phyloP scores from a whole-genome alignment of 345 rosid genomes.

The Corymbia maculata region DNA sequence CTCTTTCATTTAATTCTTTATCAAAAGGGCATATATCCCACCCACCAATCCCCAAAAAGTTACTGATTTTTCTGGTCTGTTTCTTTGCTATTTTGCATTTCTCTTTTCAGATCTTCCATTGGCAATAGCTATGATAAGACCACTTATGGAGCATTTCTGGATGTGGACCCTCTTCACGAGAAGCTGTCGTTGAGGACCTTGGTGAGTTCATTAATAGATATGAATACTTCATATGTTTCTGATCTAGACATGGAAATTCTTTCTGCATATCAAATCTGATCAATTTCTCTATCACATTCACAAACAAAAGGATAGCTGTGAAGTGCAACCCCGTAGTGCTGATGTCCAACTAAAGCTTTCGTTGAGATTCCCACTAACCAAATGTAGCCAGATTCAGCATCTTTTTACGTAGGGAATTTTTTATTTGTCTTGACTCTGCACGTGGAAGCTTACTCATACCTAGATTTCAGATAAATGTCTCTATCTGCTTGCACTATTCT shows the following conservation, averaged over 20 bases:
- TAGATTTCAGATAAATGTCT: neutral
- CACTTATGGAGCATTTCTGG: conserved; percentile 45
- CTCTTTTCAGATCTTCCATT: conserved; percentile 26
- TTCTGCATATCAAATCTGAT: neutral
- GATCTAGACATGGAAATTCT: neutral
- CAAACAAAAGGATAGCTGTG: neutral
- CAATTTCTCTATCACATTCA: neutral
- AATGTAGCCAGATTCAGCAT: neutral
- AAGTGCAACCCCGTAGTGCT: neutral
- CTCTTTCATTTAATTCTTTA: neutral
- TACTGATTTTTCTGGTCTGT: neutral
- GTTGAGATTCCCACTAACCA: neutral
- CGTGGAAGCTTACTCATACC: neutral
- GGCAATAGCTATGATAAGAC: conserved; percentile 16
- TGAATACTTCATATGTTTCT: neutral
- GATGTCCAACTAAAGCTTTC: neutral
- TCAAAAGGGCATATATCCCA: neutral
- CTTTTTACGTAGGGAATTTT: neutral
- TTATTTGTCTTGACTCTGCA: neutral
- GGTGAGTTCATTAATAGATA: conserved; percentile 13
- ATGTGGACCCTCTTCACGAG: conserved; percentile 34
- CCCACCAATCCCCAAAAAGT: neutral
- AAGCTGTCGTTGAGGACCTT: conserved; percentile 42
- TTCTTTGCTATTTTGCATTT: neutral
- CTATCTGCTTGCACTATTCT: neutral